Percentiles rank a stretch among this genome's conserved stretches.
These are phyloP conservation scores for Geotrichum aggregatum DNA, from an alignment of 1,139 yeast species.

Conservation along the genomic window DNA sequence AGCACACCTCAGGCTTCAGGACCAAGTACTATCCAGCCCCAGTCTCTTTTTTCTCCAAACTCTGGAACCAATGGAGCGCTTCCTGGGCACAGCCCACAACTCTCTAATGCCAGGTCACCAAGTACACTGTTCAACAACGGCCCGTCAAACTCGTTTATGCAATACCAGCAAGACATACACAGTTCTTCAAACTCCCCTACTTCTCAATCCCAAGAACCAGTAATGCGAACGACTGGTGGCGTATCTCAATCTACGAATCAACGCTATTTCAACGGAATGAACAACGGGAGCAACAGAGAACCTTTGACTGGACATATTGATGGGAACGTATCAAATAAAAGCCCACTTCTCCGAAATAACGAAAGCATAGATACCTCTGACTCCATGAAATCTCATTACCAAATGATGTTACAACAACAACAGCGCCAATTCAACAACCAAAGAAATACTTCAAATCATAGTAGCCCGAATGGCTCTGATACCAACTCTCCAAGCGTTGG, in stretches of 20 bases:
- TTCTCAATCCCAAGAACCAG: background rate
- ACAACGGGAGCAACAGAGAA: background rate
- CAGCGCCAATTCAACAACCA: slow-evolving; percentile 8
- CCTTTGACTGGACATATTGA: background rate
- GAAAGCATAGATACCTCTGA: background rate
- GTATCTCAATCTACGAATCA: background rate
- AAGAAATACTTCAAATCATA: background rate
- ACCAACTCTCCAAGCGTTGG: background rate
- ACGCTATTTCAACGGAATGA: background rate
- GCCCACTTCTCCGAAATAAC: background rate
- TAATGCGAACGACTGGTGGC: background rate
- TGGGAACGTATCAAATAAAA: background rate
- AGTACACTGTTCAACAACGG: background rate
- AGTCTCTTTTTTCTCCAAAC: slow-evolving; percentile 17
- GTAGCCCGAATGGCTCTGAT: background rate
- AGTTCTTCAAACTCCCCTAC: background rate
- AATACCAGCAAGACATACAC: background rate
- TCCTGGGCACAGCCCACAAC: slow-evolving; percentile 8
- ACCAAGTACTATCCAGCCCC: slow-evolving; percentile 9
- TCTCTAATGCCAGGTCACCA: slow-evolving; percentile 1
- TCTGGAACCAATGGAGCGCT: background rate
- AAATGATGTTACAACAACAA: slow-evolving; percentile 14
- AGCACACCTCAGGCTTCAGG: slow-evolving; percentile 4
- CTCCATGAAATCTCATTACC: slow-evolving; percentile 11
- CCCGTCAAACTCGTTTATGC: background rate